Conservation (phyloP, 108 stramenopile genomes). For the Discostella stelligeroides region DNA sequence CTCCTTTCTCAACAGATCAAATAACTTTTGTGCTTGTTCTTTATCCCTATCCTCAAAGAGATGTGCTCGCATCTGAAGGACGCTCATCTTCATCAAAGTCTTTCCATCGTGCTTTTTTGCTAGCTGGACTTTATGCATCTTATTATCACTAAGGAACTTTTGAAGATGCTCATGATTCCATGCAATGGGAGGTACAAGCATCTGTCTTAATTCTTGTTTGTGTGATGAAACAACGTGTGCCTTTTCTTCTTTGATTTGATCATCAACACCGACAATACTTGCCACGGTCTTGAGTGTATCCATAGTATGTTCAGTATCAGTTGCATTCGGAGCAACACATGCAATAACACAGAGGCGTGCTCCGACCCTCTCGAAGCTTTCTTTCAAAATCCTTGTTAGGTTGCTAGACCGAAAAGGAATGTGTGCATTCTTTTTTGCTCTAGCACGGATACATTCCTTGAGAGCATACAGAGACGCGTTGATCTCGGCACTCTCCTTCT, state of each 20-base stretch:
- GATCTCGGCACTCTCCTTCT: slow-evolving; percentile 78
- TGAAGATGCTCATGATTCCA: slow-evolving; percentile 43
- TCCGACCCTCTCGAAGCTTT: slow-evolving; percentile 52
- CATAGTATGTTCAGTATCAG: slow-evolving; percentile 75
- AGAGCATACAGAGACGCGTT: slow-evolving; percentile 72
- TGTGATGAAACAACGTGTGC: slow-evolving; percentile 18
- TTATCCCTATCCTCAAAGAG: slow-evolving; percentile 22
- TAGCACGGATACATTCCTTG: slow-evolving; percentile 76
- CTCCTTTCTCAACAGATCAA: slow-evolving; percentile 34
- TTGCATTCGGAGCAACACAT: slow-evolving; percentile 59
- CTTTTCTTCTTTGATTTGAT: slow-evolving; percentile 41
- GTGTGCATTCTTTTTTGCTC: slow-evolving; percentile 37
- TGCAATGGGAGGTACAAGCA: slow-evolving; percentile 22
- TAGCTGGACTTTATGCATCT: slow-evolving; percentile 29
- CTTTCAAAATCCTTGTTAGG: slow-evolving; percentile 70
- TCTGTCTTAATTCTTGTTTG: neutral
- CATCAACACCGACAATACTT: slow-evolving; percentile 48
- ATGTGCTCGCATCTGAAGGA: slow-evolving; percentile 26
- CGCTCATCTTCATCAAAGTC: slow-evolving; percentile 48
- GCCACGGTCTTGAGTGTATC: slow-evolving; percentile 63
- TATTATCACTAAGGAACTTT: slow-evolving; percentile 38
- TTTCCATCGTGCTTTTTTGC: slow-evolving; percentile 42
- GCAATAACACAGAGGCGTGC: slow-evolving; percentile 68
- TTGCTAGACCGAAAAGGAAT: slow-evolving; percentile 53
- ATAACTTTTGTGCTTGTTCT: slow-evolving; percentile 27